A percentile compares a stretch with the other conserved stretches of the same genome.
Evolutionary conservation across 2,329 filamentous ascomycete genomes (phyloP).

Genomic region (Zasmidium angulare): DNA sequence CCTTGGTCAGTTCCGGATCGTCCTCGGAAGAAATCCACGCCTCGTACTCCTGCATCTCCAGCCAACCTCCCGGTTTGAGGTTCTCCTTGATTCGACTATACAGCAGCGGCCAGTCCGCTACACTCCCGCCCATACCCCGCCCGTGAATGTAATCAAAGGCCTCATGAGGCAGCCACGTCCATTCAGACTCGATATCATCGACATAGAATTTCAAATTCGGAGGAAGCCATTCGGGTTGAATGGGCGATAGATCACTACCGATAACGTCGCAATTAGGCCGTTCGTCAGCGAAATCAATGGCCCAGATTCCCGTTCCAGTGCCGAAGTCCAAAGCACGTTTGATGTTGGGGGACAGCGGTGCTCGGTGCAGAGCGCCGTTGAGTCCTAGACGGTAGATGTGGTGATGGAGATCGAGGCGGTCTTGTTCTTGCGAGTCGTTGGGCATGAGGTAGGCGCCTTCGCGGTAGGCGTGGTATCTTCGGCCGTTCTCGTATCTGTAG

Average conservation of each 20-base stretch:
- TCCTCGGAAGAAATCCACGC: conserved; percentile 27
- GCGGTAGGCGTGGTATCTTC: conserved; percentile 22
- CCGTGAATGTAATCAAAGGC: conserved; percentile 32
- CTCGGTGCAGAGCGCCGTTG: conserved; percentile 15
- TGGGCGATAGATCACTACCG: conserved; percentile 29
- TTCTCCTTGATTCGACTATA: conserved; percentile 21
- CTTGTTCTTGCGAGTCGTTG: conserved; percentile 15
- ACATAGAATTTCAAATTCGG: conserved; percentile 21
- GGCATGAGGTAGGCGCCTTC: conserved; percentile 23
- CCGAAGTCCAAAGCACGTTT: conserved; percentile 17
- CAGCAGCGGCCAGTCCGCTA: conserved; percentile 27
- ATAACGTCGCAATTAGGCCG: conserved; percentile 23
- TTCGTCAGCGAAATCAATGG: conserved; percentile 36
- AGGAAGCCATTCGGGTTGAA: conserved; percentile 25
- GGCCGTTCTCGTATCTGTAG: conserved; percentile 20
- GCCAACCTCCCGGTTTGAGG: conserved; percentile 36
- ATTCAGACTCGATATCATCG: conserved; percentile 19
- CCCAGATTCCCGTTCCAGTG: conserved; percentile 31
- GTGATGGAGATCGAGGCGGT: conserved; percentile 27
- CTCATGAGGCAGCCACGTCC: conserved; percentile 15
- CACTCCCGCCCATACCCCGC: conserved; percentile 27
- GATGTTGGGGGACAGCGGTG: conserved; percentile 10
- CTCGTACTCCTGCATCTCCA: conserved; percentile 40
- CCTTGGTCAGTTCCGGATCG: conserved; percentile 12
- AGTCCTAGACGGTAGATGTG: conserved; percentile 15